A percentile compares a stretch with the other conserved stretches of the same genome.
phyloP scores from a whole-genome alignment of 1,284 basidiomycete genomes.

The Ceratobasidium theobromae region DNA sequence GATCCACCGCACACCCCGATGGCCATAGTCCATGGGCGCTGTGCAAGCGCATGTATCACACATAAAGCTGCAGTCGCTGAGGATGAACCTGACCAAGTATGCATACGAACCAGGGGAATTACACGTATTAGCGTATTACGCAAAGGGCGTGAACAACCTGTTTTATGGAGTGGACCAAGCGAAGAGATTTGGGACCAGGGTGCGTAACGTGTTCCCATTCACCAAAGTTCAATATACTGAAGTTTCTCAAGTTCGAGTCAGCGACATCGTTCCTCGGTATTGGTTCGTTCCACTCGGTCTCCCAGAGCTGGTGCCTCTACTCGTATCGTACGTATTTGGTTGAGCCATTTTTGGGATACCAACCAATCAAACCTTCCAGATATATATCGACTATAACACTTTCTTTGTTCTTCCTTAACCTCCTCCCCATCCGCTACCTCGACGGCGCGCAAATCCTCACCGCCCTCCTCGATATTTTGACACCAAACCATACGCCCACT shows the following conservation, averaged over 20 bases:
- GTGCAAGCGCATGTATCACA: conserved; percentile 31
- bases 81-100: conserved; percentile 43
- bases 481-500: not conserved
- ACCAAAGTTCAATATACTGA: conserved; percentile 7
- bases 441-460: conserved; percentile 60
- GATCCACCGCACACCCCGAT: conserved; percentile 39
- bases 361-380: conserved; percentile 44
- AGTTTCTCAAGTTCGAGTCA: conserved; percentile 55
- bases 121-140: conserved; percentile 37
- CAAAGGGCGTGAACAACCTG: conserved; percentile 40
- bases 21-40: conserved; percentile 25
- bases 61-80: conserved; percentile 1
- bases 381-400: conserved; percentile 63
- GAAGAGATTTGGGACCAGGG: conserved; percentile 69
- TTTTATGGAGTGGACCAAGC: conserved; percentile 70
- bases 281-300: conserved; percentile 51
- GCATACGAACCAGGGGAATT: conserved; percentile 51
- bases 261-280: conserved; percentile 51
- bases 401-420: conserved; percentile 71
- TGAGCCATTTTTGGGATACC: conserved; percentile 1
- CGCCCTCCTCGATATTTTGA: conserved; percentile 48
- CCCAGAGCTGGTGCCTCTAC: conserved; percentile 44
- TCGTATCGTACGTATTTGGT: conserved; percentile 52
- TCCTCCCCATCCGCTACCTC: conserved; percentile 62
- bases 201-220: conserved; percentile 41